Percentiles rank a stretch among this genome's conserved stretches.
Evolutionary conservation across 805 yeast species (phyloP).

Genomic region (Yamadazyma sp.): DNA sequence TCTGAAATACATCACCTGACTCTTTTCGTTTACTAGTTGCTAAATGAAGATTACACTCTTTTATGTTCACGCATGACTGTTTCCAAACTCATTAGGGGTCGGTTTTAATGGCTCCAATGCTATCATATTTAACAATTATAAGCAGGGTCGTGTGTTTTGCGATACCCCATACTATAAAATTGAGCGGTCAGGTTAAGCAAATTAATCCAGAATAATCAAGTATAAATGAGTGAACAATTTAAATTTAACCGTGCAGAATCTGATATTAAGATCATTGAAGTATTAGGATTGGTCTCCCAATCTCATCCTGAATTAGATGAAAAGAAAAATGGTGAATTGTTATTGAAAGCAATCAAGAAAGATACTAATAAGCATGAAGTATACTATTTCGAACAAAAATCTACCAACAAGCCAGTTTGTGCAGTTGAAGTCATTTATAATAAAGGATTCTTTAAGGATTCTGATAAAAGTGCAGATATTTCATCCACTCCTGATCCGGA

Average conservation of each 20-base stretch:
- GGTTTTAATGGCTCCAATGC: too few species aligned
- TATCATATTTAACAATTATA: too few species aligned
- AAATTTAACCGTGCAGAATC: conserved; percentile 13
- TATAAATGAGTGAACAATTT: conserved; percentile 17
- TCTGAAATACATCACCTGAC: too few species aligned
- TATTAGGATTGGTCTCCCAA: conserved; percentile 3
- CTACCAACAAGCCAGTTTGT: conserved; percentile 21
- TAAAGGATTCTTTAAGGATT: conserved; percentile 28
- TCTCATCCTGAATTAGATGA: conserved; percentile 5
- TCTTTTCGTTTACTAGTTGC: too few species aligned
- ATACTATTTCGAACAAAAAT: conserved; percentile 24
- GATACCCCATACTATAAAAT: too few species aligned
- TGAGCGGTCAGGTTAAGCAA: too few species aligned
- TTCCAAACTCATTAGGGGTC: too few species aligned
- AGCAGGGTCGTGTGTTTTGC: too few species aligned
- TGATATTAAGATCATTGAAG: conserved; percentile 11
- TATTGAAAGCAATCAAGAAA: conserved; percentile 10
- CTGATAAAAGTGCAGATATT: conserved; percentile 21
- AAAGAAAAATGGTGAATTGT: conserved; percentile 18
- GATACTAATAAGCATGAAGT: conserved; percentile 20
- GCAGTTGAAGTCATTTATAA: conserved; percentile 20
- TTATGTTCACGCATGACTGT: too few species aligned
- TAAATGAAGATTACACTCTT: too few species aligned
- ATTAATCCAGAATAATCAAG: too few species aligned
- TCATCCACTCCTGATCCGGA: conserved; percentile 29